These are phyloP conservation scores for Globisporangium lucens DNA, from an alignment of 352 stramenopile genomes.

Conservation along the genomic window DNA sequence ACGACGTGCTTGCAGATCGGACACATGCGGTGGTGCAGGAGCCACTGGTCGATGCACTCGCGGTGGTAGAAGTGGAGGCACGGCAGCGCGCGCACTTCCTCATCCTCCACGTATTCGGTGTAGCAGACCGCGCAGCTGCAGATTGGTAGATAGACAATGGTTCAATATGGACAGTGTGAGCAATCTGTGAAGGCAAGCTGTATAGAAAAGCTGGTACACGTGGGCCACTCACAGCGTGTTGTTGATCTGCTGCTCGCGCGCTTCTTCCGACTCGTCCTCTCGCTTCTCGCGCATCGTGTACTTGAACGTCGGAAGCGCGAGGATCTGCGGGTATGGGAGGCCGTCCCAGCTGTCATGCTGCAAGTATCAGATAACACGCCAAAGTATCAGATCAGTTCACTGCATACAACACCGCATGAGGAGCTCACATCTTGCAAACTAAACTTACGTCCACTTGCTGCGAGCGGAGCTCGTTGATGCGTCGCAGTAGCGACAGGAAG, in stretches of 20 bases:
- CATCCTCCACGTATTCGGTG: constrained; percentile 70
- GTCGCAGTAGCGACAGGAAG: constrained; percentile 71
- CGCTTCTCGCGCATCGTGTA: constrained; percentile 48
- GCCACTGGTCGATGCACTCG: constrained; percentile 90
- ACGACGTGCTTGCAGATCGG: constrained; percentile 87
- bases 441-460: constrained; percentile 63
- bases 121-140: constrained; percentile 74
- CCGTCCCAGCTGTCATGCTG: constrained; percentile 69
- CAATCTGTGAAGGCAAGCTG: neutral
- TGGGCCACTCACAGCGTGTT: constrained; percentile 46
- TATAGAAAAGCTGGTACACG: neutral
- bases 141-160: neutral
- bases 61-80: constrained; percentile 89
- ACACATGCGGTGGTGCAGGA: constrained; percentile 80
- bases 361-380: neutral
- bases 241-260: constrained; percentile 40
- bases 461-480: constrained; percentile 82
- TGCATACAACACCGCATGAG: neutral
- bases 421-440: neutral
- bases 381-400: neutral
- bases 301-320: constrained; percentile 75
- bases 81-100: constrained; percentile 77
- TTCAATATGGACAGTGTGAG: neutral
- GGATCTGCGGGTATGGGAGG: constrained; percentile 79
- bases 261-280: constrained; percentile 18